Evolutionary conservation across 2,329 filamentous ascomycete genomes (phyloP).

Genomic region (Cordyceps militaris): DNA sequence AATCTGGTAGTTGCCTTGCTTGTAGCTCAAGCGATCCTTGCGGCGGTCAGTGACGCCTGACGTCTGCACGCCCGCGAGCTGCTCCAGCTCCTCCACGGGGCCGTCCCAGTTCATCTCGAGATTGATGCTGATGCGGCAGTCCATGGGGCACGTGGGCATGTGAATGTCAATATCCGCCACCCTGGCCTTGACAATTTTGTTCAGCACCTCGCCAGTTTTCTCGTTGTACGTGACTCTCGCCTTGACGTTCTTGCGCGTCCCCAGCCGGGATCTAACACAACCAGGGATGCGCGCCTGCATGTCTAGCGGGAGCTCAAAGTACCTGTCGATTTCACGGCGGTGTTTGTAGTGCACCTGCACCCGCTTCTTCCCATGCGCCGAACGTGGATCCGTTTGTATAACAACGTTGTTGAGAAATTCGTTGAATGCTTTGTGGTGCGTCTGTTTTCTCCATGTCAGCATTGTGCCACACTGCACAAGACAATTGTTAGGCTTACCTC

Average conservation of each 20-base stretch:
- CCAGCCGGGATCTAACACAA: conserved; percentile 53
- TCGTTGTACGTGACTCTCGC: conserved; percentile 68
- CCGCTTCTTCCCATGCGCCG: conserved; percentile 39
- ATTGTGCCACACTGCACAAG: background rate
- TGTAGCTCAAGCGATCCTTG: conserved; percentile 90
- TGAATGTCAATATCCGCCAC: conserved; percentile 82
- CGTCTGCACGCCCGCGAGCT: conserved; percentile 27
- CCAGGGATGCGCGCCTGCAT: conserved; percentile 56
- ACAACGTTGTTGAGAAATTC: conserved; percentile 71
- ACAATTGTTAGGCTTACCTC: conserved; percentile 51
- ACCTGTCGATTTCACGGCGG: conserved; percentile 73
- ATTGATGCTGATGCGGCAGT: conserved; percentile 91
- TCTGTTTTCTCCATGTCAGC: conserved; percentile 36
- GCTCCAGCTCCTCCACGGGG: conserved; percentile 49
- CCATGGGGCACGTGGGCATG: conserved; percentile 69
- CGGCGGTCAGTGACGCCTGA: conserved; percentile 54
- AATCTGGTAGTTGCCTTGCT: conserved; percentile 78
- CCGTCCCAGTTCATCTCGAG: conserved; percentile 86
- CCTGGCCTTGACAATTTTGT: conserved; percentile 87
- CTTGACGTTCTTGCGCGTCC: conserved; percentile 35
- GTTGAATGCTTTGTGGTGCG: conserved; percentile 78
- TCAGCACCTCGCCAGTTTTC: conserved; percentile 60
- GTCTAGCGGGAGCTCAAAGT: conserved; percentile 64
- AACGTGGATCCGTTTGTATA: conserved; percentile 48
- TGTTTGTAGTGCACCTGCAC: conserved; percentile 73